A percentile compares a stretch with the other conserved stretches of the same genome.
Conservation (phyloP, 2,329 filamentous ascomycete species). For the Camptophora hylomeconis region DNA sequence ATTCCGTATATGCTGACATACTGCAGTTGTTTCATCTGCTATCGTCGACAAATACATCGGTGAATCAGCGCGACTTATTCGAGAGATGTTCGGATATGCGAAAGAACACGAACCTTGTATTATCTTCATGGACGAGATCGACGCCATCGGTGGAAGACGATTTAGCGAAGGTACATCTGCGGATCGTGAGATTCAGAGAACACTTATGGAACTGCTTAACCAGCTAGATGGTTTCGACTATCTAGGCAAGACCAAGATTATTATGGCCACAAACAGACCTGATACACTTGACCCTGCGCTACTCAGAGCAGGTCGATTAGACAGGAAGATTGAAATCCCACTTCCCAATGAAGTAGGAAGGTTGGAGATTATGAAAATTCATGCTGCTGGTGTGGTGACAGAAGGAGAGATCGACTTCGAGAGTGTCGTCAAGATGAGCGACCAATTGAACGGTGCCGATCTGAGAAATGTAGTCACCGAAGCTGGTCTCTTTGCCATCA, state of each 20-base stretch:
- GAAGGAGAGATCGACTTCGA: slow-evolving; percentile 98
- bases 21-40: slow-evolving; percentile 82
- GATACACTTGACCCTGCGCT: slow-evolving; percentile 91
- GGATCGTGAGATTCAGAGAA: slow-evolving; percentile 95
- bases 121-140: slow-evolving; percentile 99
- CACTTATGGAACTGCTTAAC: slow-evolving; percentile 96
- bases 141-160: slow-evolving; percentile 89
- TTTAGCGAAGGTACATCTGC: slow-evolving; percentile 97
- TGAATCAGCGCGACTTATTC: slow-evolving; percentile 89
- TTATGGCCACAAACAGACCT: slow-evolving; percentile 97
- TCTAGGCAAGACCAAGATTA: slow-evolving; percentile 98
- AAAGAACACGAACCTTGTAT: slow-evolving; percentile 99
- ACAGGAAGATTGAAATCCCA: slow-evolving; percentile 96
- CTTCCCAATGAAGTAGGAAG: slow-evolving; percentile 93
- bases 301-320: slow-evolving; percentile 80
- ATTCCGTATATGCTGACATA: slow-evolving; percentile 2
- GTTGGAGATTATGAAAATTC: slow-evolving; percentile 96
- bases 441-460: slow-evolving; percentile 94
- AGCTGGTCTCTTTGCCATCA: slow-evolving; percentile 94
- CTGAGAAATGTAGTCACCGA: slow-evolving; percentile 95
- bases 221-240: slow-evolving; percentile 99
- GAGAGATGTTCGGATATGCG: slow-evolving; percentile 99
- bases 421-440: slow-evolving; percentile 99
- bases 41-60: slow-evolving; percentile 99
- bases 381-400: slow-evolving; percentile 69